Conservation (phyloP, 768 basidiomycete species). For the Lactarius hengduanensis region DNA sequence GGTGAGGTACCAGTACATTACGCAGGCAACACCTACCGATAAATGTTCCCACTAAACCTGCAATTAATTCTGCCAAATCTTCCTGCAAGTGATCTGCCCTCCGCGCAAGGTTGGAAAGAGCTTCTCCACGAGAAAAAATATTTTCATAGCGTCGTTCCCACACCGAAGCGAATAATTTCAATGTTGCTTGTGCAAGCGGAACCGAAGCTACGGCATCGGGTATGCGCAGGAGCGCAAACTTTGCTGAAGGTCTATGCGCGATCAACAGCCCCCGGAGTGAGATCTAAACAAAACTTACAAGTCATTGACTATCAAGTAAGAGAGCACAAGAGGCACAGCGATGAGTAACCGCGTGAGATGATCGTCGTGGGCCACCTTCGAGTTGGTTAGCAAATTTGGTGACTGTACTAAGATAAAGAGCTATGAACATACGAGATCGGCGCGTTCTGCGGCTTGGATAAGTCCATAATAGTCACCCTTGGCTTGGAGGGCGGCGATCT, state of each 20-base stretch:
- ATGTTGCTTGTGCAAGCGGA: slow-evolving; percentile 49
- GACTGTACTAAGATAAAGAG: slow-evolving; percentile 5
- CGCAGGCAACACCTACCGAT: slow-evolving; percentile 41
- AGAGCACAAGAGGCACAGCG: slow-evolving; percentile 59
- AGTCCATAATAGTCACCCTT: slow-evolving; percentile 46
- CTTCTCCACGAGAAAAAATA: slow-evolving; percentile 50
- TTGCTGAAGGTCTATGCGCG: slow-evolving; percentile 56
- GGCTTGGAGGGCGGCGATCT: slow-evolving; percentile 40
- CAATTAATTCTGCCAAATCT: slow-evolving; percentile 47
- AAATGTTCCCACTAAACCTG: slow-evolving; percentile 47
- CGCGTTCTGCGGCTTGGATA: slow-evolving; percentile 47
- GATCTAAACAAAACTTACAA: slow-evolving; percentile 43
- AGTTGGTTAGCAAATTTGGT: background rate
- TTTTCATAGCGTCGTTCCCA: slow-evolving; percentile 54
- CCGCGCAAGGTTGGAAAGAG: slow-evolving; percentile 42
- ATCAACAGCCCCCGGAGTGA: background rate
- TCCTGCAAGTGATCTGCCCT: slow-evolving; percentile 47
- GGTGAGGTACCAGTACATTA: background rate
- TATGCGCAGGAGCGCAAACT: slow-evolving; percentile 54
- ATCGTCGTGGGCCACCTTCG: slow-evolving; percentile 31
- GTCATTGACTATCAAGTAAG: slow-evolving; percentile 62
- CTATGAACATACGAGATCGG: slow-evolving; percentile 49
- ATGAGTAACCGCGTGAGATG: slow-evolving; percentile 43
- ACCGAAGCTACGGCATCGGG: slow-evolving; percentile 46
- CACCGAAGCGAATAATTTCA: slow-evolving; percentile 48